These are phyloP conservation scores for Cladosporium sp. DNA, from an alignment of 2,329 filamentous ascomycete species.

Conservation along the genomic window DNA sequence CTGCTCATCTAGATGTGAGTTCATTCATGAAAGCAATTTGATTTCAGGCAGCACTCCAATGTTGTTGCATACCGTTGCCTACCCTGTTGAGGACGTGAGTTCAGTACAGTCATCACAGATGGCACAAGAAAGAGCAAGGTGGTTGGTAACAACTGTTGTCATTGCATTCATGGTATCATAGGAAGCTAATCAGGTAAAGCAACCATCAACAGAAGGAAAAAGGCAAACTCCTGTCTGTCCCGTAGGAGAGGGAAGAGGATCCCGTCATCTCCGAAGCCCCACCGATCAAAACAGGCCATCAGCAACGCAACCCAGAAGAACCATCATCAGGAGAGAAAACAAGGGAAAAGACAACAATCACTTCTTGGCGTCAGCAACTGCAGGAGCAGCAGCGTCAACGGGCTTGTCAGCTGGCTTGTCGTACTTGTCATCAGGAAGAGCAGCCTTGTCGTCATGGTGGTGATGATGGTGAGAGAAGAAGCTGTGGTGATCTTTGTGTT, in stretches of 20 bases:
- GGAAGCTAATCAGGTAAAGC: slow-evolving; percentile 6
- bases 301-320: background rate
- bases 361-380: slow-evolving; percentile 1
- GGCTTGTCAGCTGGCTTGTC: slow-evolving; percentile 8
- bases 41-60: too few relatives aligned
- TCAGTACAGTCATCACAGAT: background rate
- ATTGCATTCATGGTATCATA: slow-evolving; percentile 12
- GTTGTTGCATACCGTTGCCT: background rate
- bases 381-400: background rate
- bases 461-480: slow-evolving; percentile 13
- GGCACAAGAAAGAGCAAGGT: background rate
- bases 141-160: background rate
- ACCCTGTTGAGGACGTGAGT: background rate
- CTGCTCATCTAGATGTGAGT: slow-evolving; percentile 1
- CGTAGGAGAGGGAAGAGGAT: background rate
- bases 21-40: background rate
- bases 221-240: background rate
- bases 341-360: background rate
- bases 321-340: background rate
- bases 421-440: background rate
- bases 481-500: slow-evolving; percentile 11
- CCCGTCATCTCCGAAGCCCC: background rate
- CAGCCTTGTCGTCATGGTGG: background rate
- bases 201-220: slow-evolving; percentile 4
- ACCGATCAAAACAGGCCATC: background rate